These are phyloP conservation scores for Fusarium sp. DNA, from an alignment of 2,329 filamentous ascomycete species.

Conservation along the genomic window DNA sequence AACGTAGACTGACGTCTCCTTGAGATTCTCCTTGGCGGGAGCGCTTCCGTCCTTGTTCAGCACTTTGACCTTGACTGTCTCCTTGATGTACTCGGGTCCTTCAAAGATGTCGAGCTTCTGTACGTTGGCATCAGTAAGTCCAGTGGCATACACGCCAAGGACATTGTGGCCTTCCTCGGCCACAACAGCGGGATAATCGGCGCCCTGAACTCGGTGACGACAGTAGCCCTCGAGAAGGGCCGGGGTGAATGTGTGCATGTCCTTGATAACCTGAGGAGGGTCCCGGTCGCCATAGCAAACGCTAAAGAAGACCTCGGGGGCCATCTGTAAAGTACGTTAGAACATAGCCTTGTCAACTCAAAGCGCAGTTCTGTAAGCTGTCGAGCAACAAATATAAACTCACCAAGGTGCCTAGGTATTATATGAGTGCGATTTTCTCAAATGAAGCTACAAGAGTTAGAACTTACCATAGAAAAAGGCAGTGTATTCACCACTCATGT, in stretches of 20 bases:
- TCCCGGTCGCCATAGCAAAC: conserved; percentile 75
- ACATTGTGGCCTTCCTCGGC: conserved; percentile 67
- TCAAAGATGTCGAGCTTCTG: conserved; percentile 84
- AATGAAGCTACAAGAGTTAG: neutral
- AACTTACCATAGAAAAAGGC: conserved; percentile 69
- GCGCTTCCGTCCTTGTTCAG: conserved; percentile 54
- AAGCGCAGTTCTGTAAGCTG: neutral
- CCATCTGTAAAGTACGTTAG: conserved; percentile 68
- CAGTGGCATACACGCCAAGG: conserved; percentile 79
- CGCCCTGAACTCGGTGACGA: conserved; percentile 73
- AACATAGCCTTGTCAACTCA: neutral
- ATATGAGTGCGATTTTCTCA: neutral
- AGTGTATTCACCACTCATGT: conserved; percentile 56
- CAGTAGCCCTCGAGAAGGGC: conserved; percentile 80
- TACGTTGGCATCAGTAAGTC: conserved; percentile 81
- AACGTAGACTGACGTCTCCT: conserved; percentile 72
- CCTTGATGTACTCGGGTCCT: conserved; percentile 75
- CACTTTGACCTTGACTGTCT: conserved; percentile 65
- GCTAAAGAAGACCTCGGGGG: conserved; percentile 84
- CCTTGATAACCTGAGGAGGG: conserved; percentile 60
- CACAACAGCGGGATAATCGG: conserved; percentile 86
- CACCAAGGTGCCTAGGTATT: conserved; percentile 51
- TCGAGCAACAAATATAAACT: neutral
- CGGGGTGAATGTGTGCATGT: conserved; percentile 73
- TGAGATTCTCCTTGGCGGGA: conserved; percentile 57